Base-by-base conservation (phyloP, 495 filamentous ascomycete species). In the Letharia columbiana region DNA sequence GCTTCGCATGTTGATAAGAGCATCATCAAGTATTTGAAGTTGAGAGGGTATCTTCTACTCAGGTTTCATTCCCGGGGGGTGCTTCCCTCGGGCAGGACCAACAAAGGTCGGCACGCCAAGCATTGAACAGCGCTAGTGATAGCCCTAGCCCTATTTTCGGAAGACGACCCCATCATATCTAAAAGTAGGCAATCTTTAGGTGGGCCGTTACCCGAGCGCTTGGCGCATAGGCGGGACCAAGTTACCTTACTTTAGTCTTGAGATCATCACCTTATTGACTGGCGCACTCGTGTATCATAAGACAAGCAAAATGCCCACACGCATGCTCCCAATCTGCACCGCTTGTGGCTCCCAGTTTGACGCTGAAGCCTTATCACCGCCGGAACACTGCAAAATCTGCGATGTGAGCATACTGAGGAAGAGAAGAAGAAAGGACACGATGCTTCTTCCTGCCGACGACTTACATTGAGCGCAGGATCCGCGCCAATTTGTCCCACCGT, bases 351-450 rank as follows among this genome's bases (percentile, higher is more conserved):
- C 69, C 6, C 69, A 69, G 42, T 68, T 47, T 35, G 56, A 52
- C 13, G 6, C 15, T 23, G 40, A 62, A 18, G 17, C 15, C 66
- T 72, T 73, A 20, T 50, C 67, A n/a, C 50, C 76, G 17, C 77
- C 83, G 28, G 77, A 72, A 23, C 79, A 75, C 9, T 92, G 89
- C 77, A 82, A 84, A 61, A 90, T 92, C 66, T 92, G 89, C 74
- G 89, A 91, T 75, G 88, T 87, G 72, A 81, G 70, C 33, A 20
- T 37, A 3, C 17, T 6, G n/a, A 31, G 31, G 11, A 31, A 1
- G 18, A 12, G 33, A 35, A n/a, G 12, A 11, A 33, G 28, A n/a
- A 23, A 11, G 20, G 28, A 56, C 8, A 39, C 11, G 0, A 18
- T 7, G 1, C 17, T 35, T 17, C 13, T 63, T 31, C 9, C 3